Evolutionary conservation across 78 protist genomes (phyloP).

Genomic region (Mastigamoeba balamuthi): DNA sequence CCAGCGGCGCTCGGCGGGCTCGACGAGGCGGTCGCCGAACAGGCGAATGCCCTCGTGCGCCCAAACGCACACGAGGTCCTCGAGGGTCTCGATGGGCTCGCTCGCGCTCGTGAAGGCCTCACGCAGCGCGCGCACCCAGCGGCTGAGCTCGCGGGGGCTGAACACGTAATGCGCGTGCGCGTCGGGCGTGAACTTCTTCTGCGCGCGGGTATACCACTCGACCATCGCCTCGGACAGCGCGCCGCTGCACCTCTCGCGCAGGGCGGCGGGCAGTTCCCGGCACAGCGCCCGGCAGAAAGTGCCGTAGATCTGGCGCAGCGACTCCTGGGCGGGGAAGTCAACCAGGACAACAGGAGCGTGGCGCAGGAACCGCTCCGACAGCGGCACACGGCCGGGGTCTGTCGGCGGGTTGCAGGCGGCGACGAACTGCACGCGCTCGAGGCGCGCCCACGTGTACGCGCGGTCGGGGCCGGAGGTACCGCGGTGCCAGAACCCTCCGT

Average conservation of each 20-base stretch:
- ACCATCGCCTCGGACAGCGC: constrained; percentile 91
- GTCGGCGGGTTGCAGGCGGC: constrained; percentile 99
- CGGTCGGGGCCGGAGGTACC: constrained; percentile 26
- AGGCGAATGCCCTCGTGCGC: constrained; percentile 94
- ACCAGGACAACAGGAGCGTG: constrained; percentile 88
- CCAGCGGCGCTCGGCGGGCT: constrained; percentile 71
- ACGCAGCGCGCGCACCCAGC: constrained; percentile 88
- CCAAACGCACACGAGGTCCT: constrained; percentile 78
- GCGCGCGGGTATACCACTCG: constrained; percentile 67
- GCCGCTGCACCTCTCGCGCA: constrained; percentile 46
- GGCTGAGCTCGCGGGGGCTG: constrained; percentile 93
- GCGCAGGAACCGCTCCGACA: constrained; percentile 79
- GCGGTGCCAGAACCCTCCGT: constrained; percentile 91
- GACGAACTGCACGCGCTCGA: constrained; percentile 82
- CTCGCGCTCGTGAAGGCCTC: constrained; percentile 52
- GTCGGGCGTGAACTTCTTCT: constrained; percentile 80
- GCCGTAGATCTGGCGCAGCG: constrained; percentile 91
- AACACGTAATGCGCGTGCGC: constrained; percentile 93
- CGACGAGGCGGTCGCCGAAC: constrained; percentile 92
- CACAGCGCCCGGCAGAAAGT: constrained; percentile 88
- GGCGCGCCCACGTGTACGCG: constrained; percentile 55
- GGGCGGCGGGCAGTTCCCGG: constrained; percentile 41
- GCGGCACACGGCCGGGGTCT: constrained; percentile 93
- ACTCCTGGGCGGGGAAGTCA: constrained; percentile 88
- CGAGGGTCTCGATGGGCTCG: constrained; percentile 39